Base-by-base conservation (phyloP, 1,284 basidiomycete species). In the Hemileia vastatrix region DNA sequence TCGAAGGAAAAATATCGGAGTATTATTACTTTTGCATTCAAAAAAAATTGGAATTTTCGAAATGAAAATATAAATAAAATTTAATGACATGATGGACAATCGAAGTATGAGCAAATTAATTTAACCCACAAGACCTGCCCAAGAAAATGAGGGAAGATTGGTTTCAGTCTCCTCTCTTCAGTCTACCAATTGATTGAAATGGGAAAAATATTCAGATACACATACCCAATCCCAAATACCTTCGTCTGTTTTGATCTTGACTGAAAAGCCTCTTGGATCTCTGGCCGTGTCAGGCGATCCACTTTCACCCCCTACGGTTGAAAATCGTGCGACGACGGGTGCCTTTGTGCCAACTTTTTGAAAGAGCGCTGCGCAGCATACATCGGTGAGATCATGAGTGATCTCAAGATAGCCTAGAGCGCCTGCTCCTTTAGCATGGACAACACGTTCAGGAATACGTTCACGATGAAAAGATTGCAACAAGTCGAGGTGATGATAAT, bases 261-360 rank as follows among this genome's bases (percentile, higher is more conserved):
- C 77, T 1, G 90, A 83, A 73, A 94, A 95, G 6, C 91, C 92
- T 77, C 90, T 87, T 51, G 90, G 90, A 76, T 95, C 92, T 69
- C 90, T 86, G 54, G 88, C 90, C 15, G 87, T 88, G 75, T 96
- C 93, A 33, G 88, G 82, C 32, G 89, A 90, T 27, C 92, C 91
- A 44, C 80, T 80, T 78, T 94, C 90, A 63, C 92, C 79, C 40
- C 79, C 80, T 62, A 81, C 80, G 31, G 80, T 81, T 19, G 77
- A 79, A 71, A 79, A 77, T 52, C 78, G 76, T 9, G 68, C 66
- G 33, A 77, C 76, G 43, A 77, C 52, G 11, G 77, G 75, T 23
- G 83, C 83, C 74, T 83, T 84, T 76, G 82, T 85, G 56, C 87
- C 87, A 64, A 86, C 82, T 65, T 83, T 81, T 15, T 78, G 78